Evolutionary conservation across 2,329 filamentous ascomycete genomes (phyloP).

Genomic region (Alternaria angustiovoidea): DNA sequence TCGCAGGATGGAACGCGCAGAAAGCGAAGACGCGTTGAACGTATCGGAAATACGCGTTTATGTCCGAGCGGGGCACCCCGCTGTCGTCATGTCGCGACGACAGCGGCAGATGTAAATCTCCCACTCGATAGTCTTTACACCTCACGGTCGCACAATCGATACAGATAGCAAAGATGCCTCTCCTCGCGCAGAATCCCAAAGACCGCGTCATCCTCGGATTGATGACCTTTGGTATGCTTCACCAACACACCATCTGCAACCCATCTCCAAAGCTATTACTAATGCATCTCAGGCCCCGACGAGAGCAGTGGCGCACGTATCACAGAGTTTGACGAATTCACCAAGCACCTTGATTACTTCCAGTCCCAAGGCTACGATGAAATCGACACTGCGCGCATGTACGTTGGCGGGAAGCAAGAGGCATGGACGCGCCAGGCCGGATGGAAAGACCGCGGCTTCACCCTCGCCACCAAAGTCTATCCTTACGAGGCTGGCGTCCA

Average conservation of each 20-base stretch:
- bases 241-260: not conserved
- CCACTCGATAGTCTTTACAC: not conserved
- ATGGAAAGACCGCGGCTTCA: constrained; percentile 82
- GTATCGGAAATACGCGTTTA: not conserved
- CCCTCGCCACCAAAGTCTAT: constrained; percentile 81
- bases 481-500: constrained; percentile 42
- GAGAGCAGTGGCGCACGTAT: constrained; percentile 72
- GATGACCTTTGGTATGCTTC: constrained; percentile 74
- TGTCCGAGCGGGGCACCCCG: constrained; percentile 23
- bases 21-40: not conserved
- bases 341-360: constrained; percentile 75
- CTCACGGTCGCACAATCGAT: not conserved
- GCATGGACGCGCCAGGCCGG: constrained; percentile 76
- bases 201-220: constrained; percentile 81
- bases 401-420: constrained; percentile 77
- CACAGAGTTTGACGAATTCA: constrained; percentile 74
- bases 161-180: constrained; percentile 30
- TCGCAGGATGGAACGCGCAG: not conserved
- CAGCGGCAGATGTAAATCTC: not conserved
- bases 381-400: constrained; percentile 81
- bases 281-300: constrained; percentile 57
- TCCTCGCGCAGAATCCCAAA: constrained; percentile 56
- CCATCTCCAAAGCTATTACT: constrained; percentile 9
- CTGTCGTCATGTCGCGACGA: constrained; percentile 21
- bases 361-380: constrained; percentile 84